Evolutionary conservation across 768 basidiomycete species (phyloP), one percentile per base, ranked within the genome.

Genomic region (Naganishia randhawae): DNA sequence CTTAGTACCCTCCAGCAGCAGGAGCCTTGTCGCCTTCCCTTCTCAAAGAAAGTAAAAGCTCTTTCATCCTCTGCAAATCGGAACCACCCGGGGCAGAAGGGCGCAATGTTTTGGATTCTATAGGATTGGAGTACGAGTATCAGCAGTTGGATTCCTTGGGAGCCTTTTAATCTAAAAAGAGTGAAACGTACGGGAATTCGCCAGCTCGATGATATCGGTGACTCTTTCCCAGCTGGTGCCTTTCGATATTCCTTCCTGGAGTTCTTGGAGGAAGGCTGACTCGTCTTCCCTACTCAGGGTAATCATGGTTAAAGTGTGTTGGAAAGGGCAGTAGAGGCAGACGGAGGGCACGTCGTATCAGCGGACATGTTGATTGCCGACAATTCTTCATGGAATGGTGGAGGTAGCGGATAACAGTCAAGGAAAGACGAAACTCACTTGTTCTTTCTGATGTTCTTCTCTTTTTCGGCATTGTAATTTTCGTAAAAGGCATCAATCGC

Each of bases 181-280:
- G 19, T 25, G 31, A 57, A 29, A 78, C 78, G 70, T 50, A 80
- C 79, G 92, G 65, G 93, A 96, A 79, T 98, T 97, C 79, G 95
- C 87, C 41, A 99, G 84, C 73, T 94, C 91, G 70, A 96, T 81
- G 61, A 87, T 81, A 31, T 87, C 87, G 77, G 88, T 89, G 76
- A 99, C 95, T 41, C 96, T 89, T 73, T 92, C 87, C 95, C 95
- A 99, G 9, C 93, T 95, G 25, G 95, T 96, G 29, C 95, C 96
- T 64, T 85, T 84, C 0, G 91, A 88, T 61, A 98, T 86, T 11
- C 87, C 85, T 54, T 87, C 88, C 25, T 86, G 86, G 65, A 92
- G 82, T n/a, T 82, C 81, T 17, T 86, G 83, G 45, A 94, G 75
- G 82, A 89, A 97, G 67, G 88, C 86, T 22, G 86, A 86, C 80